Evolutionary conservation across 257 asterid species (phyloP).

Genomic region (Petunia axillaris): DNA sequence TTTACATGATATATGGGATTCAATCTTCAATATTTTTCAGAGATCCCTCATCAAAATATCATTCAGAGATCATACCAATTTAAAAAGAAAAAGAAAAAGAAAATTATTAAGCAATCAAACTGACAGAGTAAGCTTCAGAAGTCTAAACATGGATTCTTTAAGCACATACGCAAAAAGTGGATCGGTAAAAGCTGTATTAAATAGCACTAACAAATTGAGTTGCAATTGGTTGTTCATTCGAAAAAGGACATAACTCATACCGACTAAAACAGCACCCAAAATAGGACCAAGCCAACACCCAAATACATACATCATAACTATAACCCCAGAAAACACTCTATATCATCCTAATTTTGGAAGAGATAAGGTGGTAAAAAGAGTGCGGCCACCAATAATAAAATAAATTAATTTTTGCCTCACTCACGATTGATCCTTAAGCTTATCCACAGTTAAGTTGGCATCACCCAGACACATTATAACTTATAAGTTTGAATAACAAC

Average conservation of each 20-base stretch:
- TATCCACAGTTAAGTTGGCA: neutral
- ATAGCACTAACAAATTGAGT: neutral
- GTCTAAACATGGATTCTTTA: too few species aligned
- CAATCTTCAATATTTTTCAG: too few species aligned
- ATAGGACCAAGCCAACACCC: neutral
- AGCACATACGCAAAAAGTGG: too few species aligned
- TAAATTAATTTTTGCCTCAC: neutral
- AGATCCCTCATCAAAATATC: too few species aligned
- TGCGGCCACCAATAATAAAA: neutral
- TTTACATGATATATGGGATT: too few species aligned
- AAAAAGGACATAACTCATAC: neutral
- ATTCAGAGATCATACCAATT: too few species aligned
- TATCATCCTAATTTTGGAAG: neutral
- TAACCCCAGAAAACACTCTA: constrained; percentile 8
- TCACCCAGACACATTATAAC: too few species aligned
- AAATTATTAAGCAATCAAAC: too few species aligned
- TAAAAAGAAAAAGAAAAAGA: too few species aligned
- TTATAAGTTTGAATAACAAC: too few species aligned
- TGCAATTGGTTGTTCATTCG: neutral
- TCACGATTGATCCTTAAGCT: neutral
- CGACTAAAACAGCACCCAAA: neutral
- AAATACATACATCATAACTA: neutral
- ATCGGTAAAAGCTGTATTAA: too few species aligned
- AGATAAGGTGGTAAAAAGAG: neutral
- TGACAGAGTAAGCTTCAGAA: too few species aligned